These are phyloP conservation scores for Thermothielavioides terrestris DNA, from an alignment of 495 filamentous ascomycete genomes.

Conservation along the genomic window DNA sequence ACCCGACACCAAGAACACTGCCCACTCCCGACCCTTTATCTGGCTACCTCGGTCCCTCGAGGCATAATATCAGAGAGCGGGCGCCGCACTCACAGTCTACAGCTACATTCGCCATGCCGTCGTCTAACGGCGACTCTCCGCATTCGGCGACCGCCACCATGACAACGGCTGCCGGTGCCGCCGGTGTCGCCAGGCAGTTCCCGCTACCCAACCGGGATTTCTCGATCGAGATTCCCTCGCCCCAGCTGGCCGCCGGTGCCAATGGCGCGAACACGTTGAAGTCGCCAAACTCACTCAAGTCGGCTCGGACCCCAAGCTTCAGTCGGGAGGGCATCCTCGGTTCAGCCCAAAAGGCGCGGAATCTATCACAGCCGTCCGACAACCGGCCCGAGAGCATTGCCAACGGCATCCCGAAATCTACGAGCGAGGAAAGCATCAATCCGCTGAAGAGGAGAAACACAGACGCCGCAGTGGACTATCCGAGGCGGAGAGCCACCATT, in stretches of 20 bases:
- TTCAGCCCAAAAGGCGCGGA: constrained; percentile 48
- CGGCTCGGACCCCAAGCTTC: constrained; percentile 41
- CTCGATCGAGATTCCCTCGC: constrained; percentile 40
- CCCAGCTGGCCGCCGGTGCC: constrained; percentile 29
- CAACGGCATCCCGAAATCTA: constrained; percentile 39
- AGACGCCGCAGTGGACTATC: constrained; percentile 58
- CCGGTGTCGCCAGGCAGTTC: constrained; percentile 34
- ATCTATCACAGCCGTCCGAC: constrained; percentile 47
- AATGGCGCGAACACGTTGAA: constrained; percentile 41
- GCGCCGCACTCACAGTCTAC: not conserved
- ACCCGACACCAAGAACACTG: not conserved
- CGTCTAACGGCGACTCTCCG: constrained; percentile 44
- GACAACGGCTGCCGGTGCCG: constrained; percentile 24
- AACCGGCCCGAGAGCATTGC: constrained; percentile 27
- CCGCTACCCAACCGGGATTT: constrained; percentile 40
- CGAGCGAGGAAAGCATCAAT: constrained; percentile 45
- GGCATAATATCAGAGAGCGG: not conserved
- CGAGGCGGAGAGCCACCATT: constrained; percentile 60
- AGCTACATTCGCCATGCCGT: constrained; percentile 34
- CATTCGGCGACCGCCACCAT: constrained; percentile 34
- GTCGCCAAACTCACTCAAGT: constrained; percentile 42
- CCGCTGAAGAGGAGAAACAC: constrained; percentile 57
- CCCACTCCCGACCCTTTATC: not conserved
- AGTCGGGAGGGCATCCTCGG: constrained; percentile 50
- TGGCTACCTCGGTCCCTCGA: not conserved